Evolutionary conservation across 2,329 filamentous ascomycete species (phyloP), one percentile per base, ranked within the genome.

Genomic region (Arthrobotrys conoides): DNA sequence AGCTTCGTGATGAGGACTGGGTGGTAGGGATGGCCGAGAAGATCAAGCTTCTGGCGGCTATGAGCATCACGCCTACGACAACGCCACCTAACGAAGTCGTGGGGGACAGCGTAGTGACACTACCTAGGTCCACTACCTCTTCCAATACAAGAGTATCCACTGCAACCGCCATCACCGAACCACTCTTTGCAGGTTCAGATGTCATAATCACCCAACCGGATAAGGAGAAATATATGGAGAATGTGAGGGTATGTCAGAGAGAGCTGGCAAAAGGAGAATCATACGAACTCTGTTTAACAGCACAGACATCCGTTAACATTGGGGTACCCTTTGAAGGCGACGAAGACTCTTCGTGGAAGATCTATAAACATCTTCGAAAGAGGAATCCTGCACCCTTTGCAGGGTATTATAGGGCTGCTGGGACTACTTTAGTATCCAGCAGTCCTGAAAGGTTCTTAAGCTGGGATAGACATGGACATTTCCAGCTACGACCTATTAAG

Each of bases 401-500:
- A 24, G 94, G 93, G 0, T 97, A 92, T 83, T 86, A 97, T 71
- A 90, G 89, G 10, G 88, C 97, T 16, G 89, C 89, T 1, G 84
- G 85, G 36, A 88, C 89, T 2, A 94, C 93, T 0, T 87, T 98
- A 33, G 87, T 97, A 53, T 92, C 92, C 84, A 92, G 91, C 82
- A 97, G 93, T 3, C 95, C 95, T 0, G 95, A 98, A 85, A 92
- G 94, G 1, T 98, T 97, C 83, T 88, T 98, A 16, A 89, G 89
- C 70, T 92, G 90, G 89, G 86, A 87, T 48, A 86, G 88, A 48
- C 85, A 84, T 0, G 91, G 91, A 0, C 84, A 86, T 49, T 93
- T 91, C 83, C 90, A 92, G 79, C 96, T 97, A 88, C 90, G 94
- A 6, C 95, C 95, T 0, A 98, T 98, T 90, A 98, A 98, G 86